A percentile compares a stretch with the other conserved stretches of the same genome.
phyloP scores from a whole-genome alignment of 2,329 filamentous ascomycete genomes.

The Phaeosphaeriaceae sp. region DNA sequence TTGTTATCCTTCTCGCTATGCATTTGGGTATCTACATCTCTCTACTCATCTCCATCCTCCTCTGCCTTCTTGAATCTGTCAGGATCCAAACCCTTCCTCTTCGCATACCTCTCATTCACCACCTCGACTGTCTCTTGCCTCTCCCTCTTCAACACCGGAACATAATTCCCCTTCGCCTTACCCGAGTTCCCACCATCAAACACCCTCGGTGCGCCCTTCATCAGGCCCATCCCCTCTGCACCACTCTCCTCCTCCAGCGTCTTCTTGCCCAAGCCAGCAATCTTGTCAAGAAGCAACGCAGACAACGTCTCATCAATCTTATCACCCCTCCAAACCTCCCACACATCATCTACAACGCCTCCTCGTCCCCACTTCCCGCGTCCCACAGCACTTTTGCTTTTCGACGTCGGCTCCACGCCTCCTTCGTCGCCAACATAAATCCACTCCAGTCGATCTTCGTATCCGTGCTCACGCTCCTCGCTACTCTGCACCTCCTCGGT shows the following conservation, averaged over 20 bases:
- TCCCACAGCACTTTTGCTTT: conserved; percentile 24
- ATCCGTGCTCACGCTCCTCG: conserved; percentile 49
- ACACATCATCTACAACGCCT: conserved; percentile 63
- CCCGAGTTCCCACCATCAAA: conserved; percentile 66
- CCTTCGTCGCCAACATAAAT: conserved; percentile 75
- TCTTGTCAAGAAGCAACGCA: conserved; percentile 72
- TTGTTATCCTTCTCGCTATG: not conserved
- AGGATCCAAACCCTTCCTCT: conserved; percentile 55
- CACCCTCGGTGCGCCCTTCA: conserved; percentile 56
- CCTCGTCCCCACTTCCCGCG: conserved; percentile 45
- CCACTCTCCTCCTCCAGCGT: conserved; percentile 24
- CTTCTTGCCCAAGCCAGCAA: conserved; percentile 51
- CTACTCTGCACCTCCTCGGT: conserved; percentile 47
- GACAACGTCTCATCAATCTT: conserved; percentile 93
- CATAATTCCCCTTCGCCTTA: conserved; percentile 64
- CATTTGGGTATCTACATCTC: not conserved
- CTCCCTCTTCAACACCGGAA: conserved; percentile 62
- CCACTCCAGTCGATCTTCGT: conserved; percentile 75
- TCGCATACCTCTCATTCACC: conserved; percentile 67
- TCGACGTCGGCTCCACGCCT: conserved; percentile 53
- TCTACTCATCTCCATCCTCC: conserved; percentile 42
- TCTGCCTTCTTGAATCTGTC: conserved; percentile 17
- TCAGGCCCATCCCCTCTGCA: conserved; percentile 26
- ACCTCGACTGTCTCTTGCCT: conserved; percentile 65
- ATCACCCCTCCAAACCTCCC: conserved; percentile 80